Percentiles rank a stretch among this genome's conserved stretches.
phyloP scores from a whole-genome alignment of 202 grass and related monocot species.

The Elaeis oleifera region DNA sequence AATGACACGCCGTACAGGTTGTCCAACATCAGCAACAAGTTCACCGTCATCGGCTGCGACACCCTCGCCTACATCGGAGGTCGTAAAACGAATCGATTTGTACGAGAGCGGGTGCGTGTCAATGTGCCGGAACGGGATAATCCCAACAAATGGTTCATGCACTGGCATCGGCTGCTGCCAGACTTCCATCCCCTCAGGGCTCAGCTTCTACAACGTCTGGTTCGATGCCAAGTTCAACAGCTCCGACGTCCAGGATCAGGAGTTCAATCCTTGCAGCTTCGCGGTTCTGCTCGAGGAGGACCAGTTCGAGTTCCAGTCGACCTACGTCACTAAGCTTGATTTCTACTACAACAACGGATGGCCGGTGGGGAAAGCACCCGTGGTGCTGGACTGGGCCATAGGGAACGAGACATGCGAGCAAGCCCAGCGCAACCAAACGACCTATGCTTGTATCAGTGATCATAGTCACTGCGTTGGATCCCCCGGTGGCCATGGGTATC shows the following conservation, averaged over 20 bases:
- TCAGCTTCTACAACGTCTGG: neutral
- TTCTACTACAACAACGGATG: neutral
- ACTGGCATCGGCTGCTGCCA: slow-evolving; percentile 39
- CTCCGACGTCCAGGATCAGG: neutral
- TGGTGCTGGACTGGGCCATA: slow-evolving; percentile 39
- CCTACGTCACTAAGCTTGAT: slow-evolving; percentile 22
- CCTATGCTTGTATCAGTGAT: too few relatives aligned
- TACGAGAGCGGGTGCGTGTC: slow-evolving; percentile 29
- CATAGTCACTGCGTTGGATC: too few relatives aligned
- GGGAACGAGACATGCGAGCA: neutral
- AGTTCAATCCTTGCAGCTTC: slow-evolving; percentile 27
- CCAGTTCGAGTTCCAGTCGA: slow-evolving; percentile 11
- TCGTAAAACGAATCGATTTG: neutral
- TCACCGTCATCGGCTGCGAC: slow-evolving; percentile 27
- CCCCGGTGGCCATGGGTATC: too few relatives aligned
- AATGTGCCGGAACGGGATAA: neutral
- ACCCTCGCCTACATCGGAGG: neutral
- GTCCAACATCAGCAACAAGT: slow-evolving; percentile 24
- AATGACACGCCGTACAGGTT: neutral
- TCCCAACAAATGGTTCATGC: slow-evolving; percentile 10
- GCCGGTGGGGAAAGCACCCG: neutral
- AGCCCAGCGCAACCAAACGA: too few relatives aligned
- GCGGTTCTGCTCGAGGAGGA: slow-evolving; percentile 19
- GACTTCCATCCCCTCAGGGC: slow-evolving; percentile 24
- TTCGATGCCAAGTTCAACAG: neutral